Evolutionary conservation across 192 early-diverging fungal genomes (phyloP).

Genomic region (Pecoramyces ruminantium): DNA sequence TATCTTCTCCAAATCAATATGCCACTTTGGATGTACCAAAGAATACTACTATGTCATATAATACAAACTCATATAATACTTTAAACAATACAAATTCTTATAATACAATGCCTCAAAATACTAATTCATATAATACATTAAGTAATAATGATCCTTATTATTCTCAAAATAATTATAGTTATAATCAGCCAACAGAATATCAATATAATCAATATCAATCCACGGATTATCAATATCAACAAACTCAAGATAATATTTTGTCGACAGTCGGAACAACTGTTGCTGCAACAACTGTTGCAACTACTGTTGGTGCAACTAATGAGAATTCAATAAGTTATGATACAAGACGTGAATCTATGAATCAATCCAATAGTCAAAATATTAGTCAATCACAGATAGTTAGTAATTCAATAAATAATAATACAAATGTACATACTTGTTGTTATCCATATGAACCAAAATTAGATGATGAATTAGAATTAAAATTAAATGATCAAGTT

Average conservation of each 20-base stretch:
- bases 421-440: neutral
- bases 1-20: neutral
- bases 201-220: neutral
- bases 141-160: too few relatives aligned
- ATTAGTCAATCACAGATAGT: neutral
- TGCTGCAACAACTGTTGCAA: neutral
- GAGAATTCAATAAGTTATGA: neutral
- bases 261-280: neutral
- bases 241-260: neutral
- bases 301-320: neutral
- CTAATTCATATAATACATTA: neutral
- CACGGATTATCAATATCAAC: neutral
- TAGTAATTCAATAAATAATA: neutral
- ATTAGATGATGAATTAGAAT: neutral
- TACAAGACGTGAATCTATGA: neutral
- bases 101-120: too few relatives aligned
- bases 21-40: neutral
- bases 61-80: too few relatives aligned
- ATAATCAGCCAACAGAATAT: neutral
- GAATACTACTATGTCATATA: too few relatives aligned
- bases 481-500: neutral
- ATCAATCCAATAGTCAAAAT: neutral
- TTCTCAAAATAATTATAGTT: neutral
- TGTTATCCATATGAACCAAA: neutral
- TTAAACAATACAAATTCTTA: too few relatives aligned